Evolutionary conservation across 2,329 filamentous ascomycete species (phyloP).

Genomic region (Microascus cirrosus): DNA sequence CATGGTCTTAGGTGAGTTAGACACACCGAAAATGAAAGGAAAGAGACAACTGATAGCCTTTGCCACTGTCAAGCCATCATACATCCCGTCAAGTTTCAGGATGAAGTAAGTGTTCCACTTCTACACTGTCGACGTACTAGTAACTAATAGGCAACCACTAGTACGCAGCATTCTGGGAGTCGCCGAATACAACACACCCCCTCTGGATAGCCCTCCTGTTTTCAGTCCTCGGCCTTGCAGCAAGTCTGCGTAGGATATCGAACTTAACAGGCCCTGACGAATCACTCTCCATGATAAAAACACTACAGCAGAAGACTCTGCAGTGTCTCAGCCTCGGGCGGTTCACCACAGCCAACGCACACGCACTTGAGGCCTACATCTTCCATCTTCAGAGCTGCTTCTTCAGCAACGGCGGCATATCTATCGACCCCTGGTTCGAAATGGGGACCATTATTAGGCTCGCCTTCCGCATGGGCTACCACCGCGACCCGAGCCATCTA

Average conservation of each 20-base stretch:
- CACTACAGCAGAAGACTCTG: constrained; percentile 19
- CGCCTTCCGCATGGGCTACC: constrained; percentile 40
- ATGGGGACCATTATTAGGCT: constrained; percentile 34
- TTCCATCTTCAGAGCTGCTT: constrained; percentile 29
- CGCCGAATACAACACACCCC: constrained; percentile 24
- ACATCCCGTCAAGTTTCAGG: constrained; percentile 16
- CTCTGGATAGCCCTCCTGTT: constrained; percentile 41
- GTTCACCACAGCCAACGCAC: constrained; percentile 31
- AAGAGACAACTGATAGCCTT: not conserved
- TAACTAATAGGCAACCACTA: constrained; percentile 10
- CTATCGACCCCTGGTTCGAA: constrained; percentile 34
- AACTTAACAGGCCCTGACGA: constrained; percentile 16
- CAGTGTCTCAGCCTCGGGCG: constrained; percentile 36
- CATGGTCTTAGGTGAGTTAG: constrained; percentile 13
- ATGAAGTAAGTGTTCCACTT: constrained; percentile 9
- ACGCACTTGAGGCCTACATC: constrained; percentile 37
- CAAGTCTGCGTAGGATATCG: constrained; percentile 19
- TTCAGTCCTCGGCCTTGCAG: constrained; percentile 30
- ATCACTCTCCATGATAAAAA: constrained; percentile 3
- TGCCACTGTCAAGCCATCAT: constrained; percentile 10
- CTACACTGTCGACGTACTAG: not conserved
- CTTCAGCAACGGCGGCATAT: constrained; percentile 13
- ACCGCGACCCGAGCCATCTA: constrained; percentile 33
- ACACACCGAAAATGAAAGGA: no score
- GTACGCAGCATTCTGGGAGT: constrained; percentile 35